Conservation (phyloP, 495 filamentous ascomycete genomes). For the Entonaema liquescens region DNA sequence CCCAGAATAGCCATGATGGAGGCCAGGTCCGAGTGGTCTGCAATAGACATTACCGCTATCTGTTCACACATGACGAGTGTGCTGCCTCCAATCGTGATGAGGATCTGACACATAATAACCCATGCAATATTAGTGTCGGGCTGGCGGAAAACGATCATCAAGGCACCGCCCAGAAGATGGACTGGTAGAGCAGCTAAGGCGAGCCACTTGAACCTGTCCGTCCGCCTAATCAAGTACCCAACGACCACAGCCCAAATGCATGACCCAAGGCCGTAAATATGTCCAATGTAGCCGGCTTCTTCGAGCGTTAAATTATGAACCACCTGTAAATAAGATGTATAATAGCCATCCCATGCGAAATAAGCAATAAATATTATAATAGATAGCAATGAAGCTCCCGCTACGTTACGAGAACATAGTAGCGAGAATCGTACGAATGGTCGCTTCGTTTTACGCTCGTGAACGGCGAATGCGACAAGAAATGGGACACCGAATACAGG, state of each 20-base stretch:
- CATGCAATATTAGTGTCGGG: constrained; percentile 63
- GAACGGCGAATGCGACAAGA: constrained; percentile 65
- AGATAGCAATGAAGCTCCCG: constrained; percentile 68
- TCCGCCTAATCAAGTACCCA: constrained; percentile 63
- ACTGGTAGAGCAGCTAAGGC: constrained; percentile 71
- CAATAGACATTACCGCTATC: constrained; percentile 63
- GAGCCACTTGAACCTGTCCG: constrained; percentile 67
- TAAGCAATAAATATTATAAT: constrained; percentile 67
- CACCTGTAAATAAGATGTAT: constrained; percentile 75
- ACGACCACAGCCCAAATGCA: constrained; percentile 68
- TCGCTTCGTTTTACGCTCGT: constrained; percentile 64
- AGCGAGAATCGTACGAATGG: constrained; percentile 69
- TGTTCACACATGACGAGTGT: constrained; percentile 65
- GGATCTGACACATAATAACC: constrained; percentile 72
- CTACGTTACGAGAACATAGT: constrained; percentile 69
- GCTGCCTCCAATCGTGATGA: constrained; percentile 71
- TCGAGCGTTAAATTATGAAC: constrained; percentile 67
- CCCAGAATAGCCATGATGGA: constrained; percentile 61
- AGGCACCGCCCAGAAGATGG: constrained; percentile 70
- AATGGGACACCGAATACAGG: constrained; percentile 65
- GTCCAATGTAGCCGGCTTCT: constrained; percentile 68
- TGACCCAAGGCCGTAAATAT: constrained; percentile 76
- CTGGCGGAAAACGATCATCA: constrained; percentile 79
- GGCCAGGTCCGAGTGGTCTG: constrained; percentile 63
- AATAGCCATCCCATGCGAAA: constrained; percentile 74